Evolutionary conservation across 768 basidiomycete species (phyloP).

Genomic region (Boletus edulis): DNA sequence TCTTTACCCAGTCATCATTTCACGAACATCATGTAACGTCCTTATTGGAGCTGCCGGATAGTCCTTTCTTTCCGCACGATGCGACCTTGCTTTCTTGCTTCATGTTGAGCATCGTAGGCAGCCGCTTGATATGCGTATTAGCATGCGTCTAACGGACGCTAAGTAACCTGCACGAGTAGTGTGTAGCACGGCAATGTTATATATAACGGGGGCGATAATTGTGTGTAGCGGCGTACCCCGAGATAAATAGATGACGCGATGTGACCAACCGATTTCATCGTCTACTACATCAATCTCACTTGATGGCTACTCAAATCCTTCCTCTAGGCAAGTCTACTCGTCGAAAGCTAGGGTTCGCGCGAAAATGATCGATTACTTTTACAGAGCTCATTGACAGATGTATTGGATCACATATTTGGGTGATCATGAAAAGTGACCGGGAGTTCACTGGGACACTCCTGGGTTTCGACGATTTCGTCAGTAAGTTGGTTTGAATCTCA

Average conservation of each 20-base stretch:
- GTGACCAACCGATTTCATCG: neutral
- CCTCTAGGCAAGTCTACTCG: constrained; percentile 63
- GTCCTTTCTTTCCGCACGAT: constrained; percentile 9
- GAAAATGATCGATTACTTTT: neutral
- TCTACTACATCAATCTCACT: constrained; percentile 1
- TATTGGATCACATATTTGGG: constrained; percentile 96
- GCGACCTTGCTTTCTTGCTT: constrained; percentile 19
- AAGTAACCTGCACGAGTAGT: constrained; percentile 15
- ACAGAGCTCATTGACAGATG: constrained; percentile 95
- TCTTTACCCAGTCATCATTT: constrained; percentile 18
- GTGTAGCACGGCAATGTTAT: constrained; percentile 18
- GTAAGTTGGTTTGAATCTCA: constrained; percentile 53
- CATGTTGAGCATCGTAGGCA: constrained; percentile 22
- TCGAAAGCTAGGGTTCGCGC: neutral
- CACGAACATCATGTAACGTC: constrained; percentile 20
- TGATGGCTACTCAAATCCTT: constrained; percentile 91
- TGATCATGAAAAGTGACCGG: constrained; percentile 96
- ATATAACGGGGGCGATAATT: constrained; percentile 20
- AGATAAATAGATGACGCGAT: constrained; percentile 4
- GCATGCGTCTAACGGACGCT: constrained; percentile 36
- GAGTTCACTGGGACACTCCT: constrained; percentile 95
- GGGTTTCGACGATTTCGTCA: constrained; percentile 99
- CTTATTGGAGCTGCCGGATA: constrained; percentile 8
- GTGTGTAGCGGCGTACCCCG: neutral
- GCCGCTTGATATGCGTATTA: constrained; percentile 17